A percentile compares a stretch with the other conserved stretches of the same genome.
Conservation (phyloP, 106 monocot genomes). For the Ottelia alismoides region DNA sequence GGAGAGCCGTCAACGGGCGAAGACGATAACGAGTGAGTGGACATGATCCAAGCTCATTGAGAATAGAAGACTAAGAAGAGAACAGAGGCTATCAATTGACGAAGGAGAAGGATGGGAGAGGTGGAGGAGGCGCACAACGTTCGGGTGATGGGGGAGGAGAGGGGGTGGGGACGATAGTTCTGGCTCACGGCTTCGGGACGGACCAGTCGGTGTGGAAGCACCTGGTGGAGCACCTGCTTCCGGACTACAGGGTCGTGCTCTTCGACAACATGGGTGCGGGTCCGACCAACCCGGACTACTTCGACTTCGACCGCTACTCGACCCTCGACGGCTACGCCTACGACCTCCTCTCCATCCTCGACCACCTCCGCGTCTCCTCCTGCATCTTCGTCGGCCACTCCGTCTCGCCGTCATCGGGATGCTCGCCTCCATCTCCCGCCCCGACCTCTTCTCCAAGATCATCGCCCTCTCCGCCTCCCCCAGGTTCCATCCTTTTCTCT, state of each 20-base stretch:
- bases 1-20: too few relatives aligned
- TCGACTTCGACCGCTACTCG: constrained; percentile 92
- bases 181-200: constrained; percentile 98
- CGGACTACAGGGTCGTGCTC: constrained; percentile 64
- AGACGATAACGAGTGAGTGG: too few relatives aligned
- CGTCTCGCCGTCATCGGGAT: constrained; percentile 67
- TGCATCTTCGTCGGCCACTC: constrained; percentile 96
- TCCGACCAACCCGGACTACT: constrained; percentile 96
- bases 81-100: too few relatives aligned
- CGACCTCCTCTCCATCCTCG: constrained; percentile 81
- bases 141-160: constrained; percentile 48
- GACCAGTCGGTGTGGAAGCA: constrained; percentile 99
- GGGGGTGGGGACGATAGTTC: constrained; percentile 47
- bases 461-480: constrained; percentile 75
- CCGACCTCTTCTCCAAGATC: constrained; percentile 91
- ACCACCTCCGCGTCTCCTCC: constrained; percentile 36
- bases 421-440: constrained; percentile 80
- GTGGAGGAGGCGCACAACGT: constrained; percentile 92
- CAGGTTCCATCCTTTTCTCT: constrained; percentile 21
- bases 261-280: constrained; percentile 99
- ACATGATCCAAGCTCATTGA: too few relatives aligned
- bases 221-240: constrained; percentile 73
- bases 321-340: constrained; percentile 79
- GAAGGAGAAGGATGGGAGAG: constrained; percentile 38
- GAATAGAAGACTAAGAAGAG: too few relatives aligned